These are phyloP conservation scores for Sporothrix euskadiensis DNA, from an alignment of 2,329 filamentous ascomycete genomes.

Conservation along the genomic window DNA sequence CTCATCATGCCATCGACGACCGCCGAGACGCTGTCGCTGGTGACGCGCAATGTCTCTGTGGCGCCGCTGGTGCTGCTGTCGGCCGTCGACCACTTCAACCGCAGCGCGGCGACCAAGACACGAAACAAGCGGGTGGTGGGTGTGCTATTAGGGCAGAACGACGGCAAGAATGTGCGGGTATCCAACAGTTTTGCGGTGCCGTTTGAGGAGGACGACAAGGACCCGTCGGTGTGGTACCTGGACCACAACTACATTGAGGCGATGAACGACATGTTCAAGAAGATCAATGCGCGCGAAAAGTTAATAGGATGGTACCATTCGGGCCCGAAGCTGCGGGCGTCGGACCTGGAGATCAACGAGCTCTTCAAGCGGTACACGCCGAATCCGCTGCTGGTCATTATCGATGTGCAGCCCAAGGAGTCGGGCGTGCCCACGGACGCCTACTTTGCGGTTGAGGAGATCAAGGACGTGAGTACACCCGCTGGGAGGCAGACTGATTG, in stretches of 20 bases:
- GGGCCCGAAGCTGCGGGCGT: slow-evolving; percentile 92
- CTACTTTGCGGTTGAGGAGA: slow-evolving; percentile 98
- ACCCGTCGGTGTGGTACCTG: slow-evolving; percentile 97
- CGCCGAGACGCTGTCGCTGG: slow-evolving; percentile 91
- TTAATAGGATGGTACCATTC: slow-evolving; percentile 99
- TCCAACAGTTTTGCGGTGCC: slow-evolving; percentile 99
- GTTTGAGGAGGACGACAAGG: slow-evolving; percentile 98
- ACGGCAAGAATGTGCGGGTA: slow-evolving; percentile 92
- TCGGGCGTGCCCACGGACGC: slow-evolving; percentile 96
- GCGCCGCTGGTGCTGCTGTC: slow-evolving; percentile 97
- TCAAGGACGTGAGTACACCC: slow-evolving; percentile 77
- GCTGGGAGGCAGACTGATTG: not conserved
- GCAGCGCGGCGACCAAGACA: slow-evolving; percentile 83
- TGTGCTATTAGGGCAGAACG: slow-evolving; percentile 91
- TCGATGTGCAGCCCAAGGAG: slow-evolving; percentile 97
- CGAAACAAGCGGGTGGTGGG: slow-evolving; percentile 85
- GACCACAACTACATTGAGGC: slow-evolving; percentile 99
- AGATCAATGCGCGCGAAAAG: slow-evolving; percentile 98
- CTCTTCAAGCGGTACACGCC: slow-evolving; percentile 99
- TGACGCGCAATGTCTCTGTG: slow-evolving; percentile 93
- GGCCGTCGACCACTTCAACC: slow-evolving; percentile 96
- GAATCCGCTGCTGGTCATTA: slow-evolving; percentile 93
- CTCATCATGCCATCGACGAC: slow-evolving; percentile 86
- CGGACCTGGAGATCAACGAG: slow-evolving; percentile 98
- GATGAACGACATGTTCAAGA: slow-evolving; percentile 99